Base-by-base conservation (phyloP, 345 rosid genomes). In the Eucalyptus sp. region DNA sequence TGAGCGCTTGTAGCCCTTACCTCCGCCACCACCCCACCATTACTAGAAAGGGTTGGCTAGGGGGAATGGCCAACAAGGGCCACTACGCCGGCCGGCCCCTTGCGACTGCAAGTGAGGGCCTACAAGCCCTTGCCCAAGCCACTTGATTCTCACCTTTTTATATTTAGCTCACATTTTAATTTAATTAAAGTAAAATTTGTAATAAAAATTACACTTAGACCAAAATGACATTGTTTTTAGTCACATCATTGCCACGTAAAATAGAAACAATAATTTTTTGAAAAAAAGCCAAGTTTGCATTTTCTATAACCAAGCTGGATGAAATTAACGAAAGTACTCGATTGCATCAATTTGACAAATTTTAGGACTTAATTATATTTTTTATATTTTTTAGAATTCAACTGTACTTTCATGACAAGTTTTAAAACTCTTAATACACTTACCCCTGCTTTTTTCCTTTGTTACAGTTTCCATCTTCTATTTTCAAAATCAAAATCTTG, bases 1-100 rank as follows among this genome's bases (percentile, higher is more conserved):
- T 10, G 27, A 10, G 29, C 0, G 2, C 12, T 56, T 56, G 3
- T 0, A 56, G 13, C 62, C 6, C 13, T 56, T 0, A 0, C 4
- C 2, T 0, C 6, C 1, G 4, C 6, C 1, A 2, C 1, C 2
- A 0, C 29, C 62, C 29, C 62, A 56, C 13, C 13, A 8, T 56
- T 24, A 22, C 62, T 1, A 56, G 1, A 22, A 24, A 24, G 3
- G 62, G 6, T 4, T 22, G 1, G 10, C 6, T 1, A 10, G 62
- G 62, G 27, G 4, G 6, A 5, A 24, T 56, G 13, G 62, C 62
- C 6, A 7, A 1, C 8, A 4, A 24, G 29, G 29, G 62, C 12
- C 29, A 24, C 29, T 22, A 24, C 11, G 3, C 62, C 13, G 29
- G 62, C 62, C 3, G 0, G 3, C 12, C 29, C 62, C 29, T 56